Base-by-base conservation (phyloP, 1,284 basidiomycete species). In the Ustilago hordei region DNA sequence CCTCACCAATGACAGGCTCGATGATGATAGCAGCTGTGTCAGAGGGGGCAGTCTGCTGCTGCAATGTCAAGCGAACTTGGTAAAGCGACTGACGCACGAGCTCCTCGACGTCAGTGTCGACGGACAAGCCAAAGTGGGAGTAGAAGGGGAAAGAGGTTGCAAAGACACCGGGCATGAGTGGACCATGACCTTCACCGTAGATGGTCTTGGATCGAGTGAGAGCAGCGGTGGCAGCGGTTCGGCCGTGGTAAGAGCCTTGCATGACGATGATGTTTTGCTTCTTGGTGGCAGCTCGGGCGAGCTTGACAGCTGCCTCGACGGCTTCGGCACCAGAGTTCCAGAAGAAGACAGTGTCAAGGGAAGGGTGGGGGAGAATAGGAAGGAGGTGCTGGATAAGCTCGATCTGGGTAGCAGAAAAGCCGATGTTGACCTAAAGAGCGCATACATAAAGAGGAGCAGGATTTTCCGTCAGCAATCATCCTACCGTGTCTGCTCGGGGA, bases 291-390 rank as follows among this genome's bases (percentile, higher is more conserved):
- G 87, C 86, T 45, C 95, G 90, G 1, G 93, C 92, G 87, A 89
- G 86, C 87, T 95, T 95, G 69, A 95, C 65, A 13, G 78, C 73
- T 5, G 80, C 79, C 87, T 97, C 93, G 45, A 95, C 90, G 0
- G 94, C 95, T 85, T 97, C 95, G 3, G 93, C 92, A 15, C 94
- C 95, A 6, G 94, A 96, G 88, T 95, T 98, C 93, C 93, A 94
- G 60, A 84, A 74, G 61, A 83, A 84, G 55, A 98, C 95, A 19
- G 93, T 93, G 87, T 95, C 93, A 50, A 98, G 89, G 3, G 94
- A 95, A 0, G 91, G 89, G 86, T 96, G 89, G 0, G 95, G 94
- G 91, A 95, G 93, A 74, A 82, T 80, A 15, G 80, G 75, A 13
- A 82, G 64, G 8, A 85, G 79, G 52, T 71, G 64, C 54, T 73